Conservation (phyloP, 257 asterid species). For the Gentiana macrophylla region DNA sequence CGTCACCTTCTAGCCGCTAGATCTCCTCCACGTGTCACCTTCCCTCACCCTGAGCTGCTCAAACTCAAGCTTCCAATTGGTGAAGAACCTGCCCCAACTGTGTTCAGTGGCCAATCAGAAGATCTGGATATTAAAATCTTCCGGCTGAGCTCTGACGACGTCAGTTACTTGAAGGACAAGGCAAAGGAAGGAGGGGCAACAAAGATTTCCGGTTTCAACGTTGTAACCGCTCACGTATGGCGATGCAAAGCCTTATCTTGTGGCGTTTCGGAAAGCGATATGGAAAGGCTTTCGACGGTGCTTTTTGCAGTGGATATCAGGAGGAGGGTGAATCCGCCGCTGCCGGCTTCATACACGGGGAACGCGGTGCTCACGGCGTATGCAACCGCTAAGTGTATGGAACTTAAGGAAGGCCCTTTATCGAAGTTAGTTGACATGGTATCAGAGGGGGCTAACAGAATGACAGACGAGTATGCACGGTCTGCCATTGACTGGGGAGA, state of each 20-base stretch:
- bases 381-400: constrained; percentile 43
- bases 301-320: constrained; percentile 71
- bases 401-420: constrained; percentile 44
- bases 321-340: constrained; percentile 44
- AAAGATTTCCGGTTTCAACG: constrained; percentile 63
- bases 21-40: constrained; percentile 66
- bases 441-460: constrained; percentile 43
- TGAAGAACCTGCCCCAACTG: constrained; percentile 32
- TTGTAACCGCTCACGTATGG: constrained; percentile 64
- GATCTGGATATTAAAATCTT: constrained; percentile 52
- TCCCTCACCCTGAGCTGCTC: constrained; percentile 75
- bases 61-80: constrained; percentile 49
- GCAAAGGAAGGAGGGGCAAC: constrained; percentile 18
- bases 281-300: constrained; percentile 36
- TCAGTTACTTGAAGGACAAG: constrained; percentile 34
- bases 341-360: constrained; percentile 57
- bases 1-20: constrained; percentile 74
- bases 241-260: constrained; percentile 69
- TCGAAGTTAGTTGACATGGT: constrained; percentile 38
- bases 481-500: constrained; percentile 91
- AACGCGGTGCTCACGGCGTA: constrained; percentile 70
- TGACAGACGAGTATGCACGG: constrained; percentile 63
- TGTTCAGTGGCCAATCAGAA: constrained; percentile 38
- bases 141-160: constrained; percentile 29
- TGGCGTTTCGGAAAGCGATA: not conserved